phyloP scores from a whole-genome alignment of 73 alveolate species.

The Tetrahymena thermophila region DNA sequence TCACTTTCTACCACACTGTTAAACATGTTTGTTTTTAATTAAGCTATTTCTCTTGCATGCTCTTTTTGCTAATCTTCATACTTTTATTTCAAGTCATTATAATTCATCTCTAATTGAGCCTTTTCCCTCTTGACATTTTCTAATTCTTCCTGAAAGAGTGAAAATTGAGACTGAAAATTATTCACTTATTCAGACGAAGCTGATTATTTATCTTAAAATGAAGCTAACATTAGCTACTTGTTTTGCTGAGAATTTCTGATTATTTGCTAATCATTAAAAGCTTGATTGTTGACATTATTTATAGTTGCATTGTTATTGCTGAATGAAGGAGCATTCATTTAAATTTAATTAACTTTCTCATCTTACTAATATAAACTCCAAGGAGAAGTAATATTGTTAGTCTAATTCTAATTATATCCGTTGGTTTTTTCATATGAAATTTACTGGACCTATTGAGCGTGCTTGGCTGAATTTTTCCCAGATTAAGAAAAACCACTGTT shows the following conservation, averaged over 20 bases:
- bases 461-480: background rate
- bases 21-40: background rate
- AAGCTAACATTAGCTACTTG: background rate
- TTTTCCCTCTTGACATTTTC: background rate
- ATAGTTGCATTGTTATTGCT: background rate
- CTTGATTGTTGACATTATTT: background rate
- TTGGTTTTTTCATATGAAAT: background rate
- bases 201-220: background rate
- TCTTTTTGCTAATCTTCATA: background rate
- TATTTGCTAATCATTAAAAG: background rate
- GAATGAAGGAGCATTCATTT: background rate
- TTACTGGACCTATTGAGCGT: background rate
- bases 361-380: background rate
- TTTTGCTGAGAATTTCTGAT: background rate
- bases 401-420: background rate
- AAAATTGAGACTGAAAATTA: background rate
- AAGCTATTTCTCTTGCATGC: background rate
- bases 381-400: background rate
- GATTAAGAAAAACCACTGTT: background rate
- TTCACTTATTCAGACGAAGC: background rate
- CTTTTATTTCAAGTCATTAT: background rate
- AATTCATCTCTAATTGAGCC: background rate
- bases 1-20: background rate
- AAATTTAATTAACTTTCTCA: background rate
- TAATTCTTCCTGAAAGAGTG: background rate